phyloP scores from a whole-genome alignment of 768 basidiomycete genomes.

The Chalciporus sphaerocephalus region DNA sequence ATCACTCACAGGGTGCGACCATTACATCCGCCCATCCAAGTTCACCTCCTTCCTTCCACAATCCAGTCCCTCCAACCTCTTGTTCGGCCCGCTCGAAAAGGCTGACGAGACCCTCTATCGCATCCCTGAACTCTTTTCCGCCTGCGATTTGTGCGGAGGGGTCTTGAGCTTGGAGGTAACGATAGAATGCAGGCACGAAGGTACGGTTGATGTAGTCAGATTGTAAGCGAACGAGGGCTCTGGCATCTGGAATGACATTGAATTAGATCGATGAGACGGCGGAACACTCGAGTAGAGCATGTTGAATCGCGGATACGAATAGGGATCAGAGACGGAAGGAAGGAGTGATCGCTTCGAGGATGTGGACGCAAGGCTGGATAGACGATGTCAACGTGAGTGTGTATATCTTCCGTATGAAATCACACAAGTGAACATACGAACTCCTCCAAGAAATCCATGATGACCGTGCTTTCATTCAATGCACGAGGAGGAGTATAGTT shows the following conservation, averaged over 20 bases:
- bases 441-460: slow-evolving; percentile 79
- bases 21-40: slow-evolving; percentile 64
- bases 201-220: slow-evolving; percentile 61
- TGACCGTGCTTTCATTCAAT: slow-evolving; percentile 76
- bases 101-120: slow-evolving; percentile 47
- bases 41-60: slow-evolving; percentile 56
- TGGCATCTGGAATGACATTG: slow-evolving; percentile 44
- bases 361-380: slow-evolving; percentile 44
- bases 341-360: slow-evolving; percentile 50
- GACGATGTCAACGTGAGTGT: background rate
- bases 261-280: background rate
- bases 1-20: slow-evolving; percentile 62
- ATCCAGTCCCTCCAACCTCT: slow-evolving; percentile 48
- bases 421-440: too few species aligned
- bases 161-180: slow-evolving; percentile 69
- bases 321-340: slow-evolving; percentile 55
- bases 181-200: slow-evolving; percentile 69
- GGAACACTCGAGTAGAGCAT: too few species aligned
- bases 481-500: slow-evolving; percentile 51
- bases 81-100: slow-evolving; percentile 51
- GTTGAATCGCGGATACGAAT: slow-evolving; percentile 45
- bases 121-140: slow-evolving; percentile 50
- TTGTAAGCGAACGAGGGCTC: slow-evolving; percentile 64
- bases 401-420: too few species aligned
- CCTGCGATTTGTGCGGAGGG: slow-evolving; percentile 44